Conservation (phyloP, 768 basidiomycete genomes). For the Calocybe cyanea region DNA sequence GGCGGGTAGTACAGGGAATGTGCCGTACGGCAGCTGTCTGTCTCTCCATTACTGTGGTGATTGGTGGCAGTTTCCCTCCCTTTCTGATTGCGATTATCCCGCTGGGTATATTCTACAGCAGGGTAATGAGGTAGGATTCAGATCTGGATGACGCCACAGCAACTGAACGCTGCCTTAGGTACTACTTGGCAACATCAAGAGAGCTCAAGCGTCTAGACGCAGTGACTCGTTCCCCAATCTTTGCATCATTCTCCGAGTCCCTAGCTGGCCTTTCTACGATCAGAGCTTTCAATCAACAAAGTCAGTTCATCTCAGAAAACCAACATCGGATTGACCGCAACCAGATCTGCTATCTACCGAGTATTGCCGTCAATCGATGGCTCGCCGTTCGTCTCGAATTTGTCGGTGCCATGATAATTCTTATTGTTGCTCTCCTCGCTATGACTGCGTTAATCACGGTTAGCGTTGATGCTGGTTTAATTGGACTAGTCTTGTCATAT, state of each 20-base stretch:
- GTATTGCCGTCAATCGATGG: slow-evolving; percentile 79
- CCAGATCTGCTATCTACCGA: slow-evolving; percentile 73
- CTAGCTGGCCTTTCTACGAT: slow-evolving; percentile 78
- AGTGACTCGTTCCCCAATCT: slow-evolving; percentile 87
- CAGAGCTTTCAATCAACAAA: slow-evolving; percentile 72
- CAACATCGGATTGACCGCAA: slow-evolving; percentile 80
- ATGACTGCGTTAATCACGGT: slow-evolving; percentile 68
- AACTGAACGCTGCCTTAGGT: slow-evolving; percentile 39
- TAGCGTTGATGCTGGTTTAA: slow-evolving; percentile 82
- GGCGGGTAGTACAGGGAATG: slow-evolving; percentile 68
- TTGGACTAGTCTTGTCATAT: slow-evolving; percentile 83
- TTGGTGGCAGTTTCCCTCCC: slow-evolving; percentile 77
- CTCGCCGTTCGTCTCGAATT: slow-evolving; percentile 81
- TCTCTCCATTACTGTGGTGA: slow-evolving; percentile 63
- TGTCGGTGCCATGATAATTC: slow-evolving; percentile 76
- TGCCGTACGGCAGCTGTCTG: slow-evolving; percentile 61
- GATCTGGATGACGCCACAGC: not conserved
- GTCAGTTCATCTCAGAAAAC: slow-evolving; percentile 63
- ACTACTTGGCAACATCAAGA: slow-evolving; percentile 83
- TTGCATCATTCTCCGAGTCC: slow-evolving; percentile 83
- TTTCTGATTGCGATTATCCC: slow-evolving; percentile 77
- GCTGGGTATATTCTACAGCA: slow-evolving; percentile 72
- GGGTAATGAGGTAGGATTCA: slow-evolving; percentile 67
- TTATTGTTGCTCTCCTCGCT: slow-evolving; percentile 64
- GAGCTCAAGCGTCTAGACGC: slow-evolving; percentile 89